A percentile compares a stretch with the other conserved stretches of the same genome.
phyloP scores from a whole-genome alignment of 176 grass and related monocot species.

The Lolium multiflorum region DNA sequence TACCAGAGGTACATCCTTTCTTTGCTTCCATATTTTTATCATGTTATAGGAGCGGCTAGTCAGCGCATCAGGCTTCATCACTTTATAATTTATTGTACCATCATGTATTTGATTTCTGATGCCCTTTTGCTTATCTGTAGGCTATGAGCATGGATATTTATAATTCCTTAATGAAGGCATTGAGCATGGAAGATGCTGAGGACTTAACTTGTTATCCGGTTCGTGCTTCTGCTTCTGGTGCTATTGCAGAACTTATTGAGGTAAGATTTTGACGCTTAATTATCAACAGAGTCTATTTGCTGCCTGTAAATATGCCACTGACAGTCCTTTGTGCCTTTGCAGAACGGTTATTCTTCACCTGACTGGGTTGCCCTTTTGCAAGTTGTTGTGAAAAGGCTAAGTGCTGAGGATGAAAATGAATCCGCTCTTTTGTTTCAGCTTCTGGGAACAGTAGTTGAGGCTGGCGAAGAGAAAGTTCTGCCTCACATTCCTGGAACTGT shows the following conservation, averaged over 20 bases:
- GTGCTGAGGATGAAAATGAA: constrained; percentile 63
- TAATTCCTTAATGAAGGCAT: constrained; percentile 70
- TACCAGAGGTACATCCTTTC: constrained; percentile 68
- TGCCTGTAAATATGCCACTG: constrained; percentile 39
- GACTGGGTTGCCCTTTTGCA: constrained; percentile 76
- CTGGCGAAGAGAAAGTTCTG: constrained; percentile 64
- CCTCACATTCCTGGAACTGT: constrained; percentile 69
- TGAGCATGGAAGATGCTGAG: constrained; percentile 56
- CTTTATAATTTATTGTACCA: constrained; percentile 17
- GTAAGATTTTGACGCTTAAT: constrained; percentile 42
- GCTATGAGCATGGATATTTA: constrained; percentile 76
- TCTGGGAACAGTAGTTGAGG: constrained; percentile 77
- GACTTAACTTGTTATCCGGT: constrained; percentile 79
- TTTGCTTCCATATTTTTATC: constrained; percentile 27
- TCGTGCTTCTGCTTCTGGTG: constrained; percentile 81
- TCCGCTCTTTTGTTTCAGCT: constrained; percentile 88
- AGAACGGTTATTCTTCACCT: constrained; percentile 70
- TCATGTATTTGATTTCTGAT: constrained; percentile 40
- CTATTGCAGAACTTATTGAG: constrained; percentile 83
- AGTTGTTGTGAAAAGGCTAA: constrained; percentile 64
- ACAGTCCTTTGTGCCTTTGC: constrained; percentile 39
- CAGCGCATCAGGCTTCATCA: constrained; percentile 25
- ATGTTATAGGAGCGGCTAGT: constrained; percentile 14
- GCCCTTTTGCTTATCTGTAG: constrained; percentile 52
- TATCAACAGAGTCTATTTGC: constrained; percentile 3